These are phyloP conservation scores for Cupressus sempervirens DNA, from an alignment of 75 land plant genomes.

Conservation along the genomic window DNA sequence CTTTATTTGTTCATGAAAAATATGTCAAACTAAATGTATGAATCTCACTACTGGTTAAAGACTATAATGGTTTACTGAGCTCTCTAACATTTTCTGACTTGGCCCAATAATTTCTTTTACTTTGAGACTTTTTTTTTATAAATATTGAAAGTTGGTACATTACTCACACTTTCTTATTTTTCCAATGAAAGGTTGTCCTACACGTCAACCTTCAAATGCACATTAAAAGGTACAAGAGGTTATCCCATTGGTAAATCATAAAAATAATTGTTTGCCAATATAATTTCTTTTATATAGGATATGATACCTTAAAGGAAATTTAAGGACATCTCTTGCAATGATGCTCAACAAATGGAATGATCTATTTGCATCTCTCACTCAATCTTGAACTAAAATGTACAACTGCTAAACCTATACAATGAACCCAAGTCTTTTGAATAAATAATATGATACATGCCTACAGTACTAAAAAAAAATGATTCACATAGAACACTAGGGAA, in stretches of 20 bases:
- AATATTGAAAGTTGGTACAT: slow-evolving; percentile 69
- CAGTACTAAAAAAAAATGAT: neutral
- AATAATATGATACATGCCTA: neutral
- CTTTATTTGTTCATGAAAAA: slow-evolving; percentile 9
- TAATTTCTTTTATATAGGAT: neutral
- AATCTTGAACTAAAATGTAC: slow-evolving; percentile 53
- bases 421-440: neutral
- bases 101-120: slow-evolving; percentile 63
- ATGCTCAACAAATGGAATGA: slow-evolving; percentile 40
- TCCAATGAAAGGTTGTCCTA: slow-evolving; percentile 44
- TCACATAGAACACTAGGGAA: neutral
- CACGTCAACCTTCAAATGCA: slow-evolving; percentile 48
- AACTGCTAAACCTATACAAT: slow-evolving; percentile 58
- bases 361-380: slow-evolving; percentile 35
- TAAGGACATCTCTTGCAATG: slow-evolving; percentile 59
- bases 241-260: neutral
- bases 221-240: neutral
- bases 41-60: slow-evolving; percentile 9
- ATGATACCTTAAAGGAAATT: slow-evolving; percentile 68
- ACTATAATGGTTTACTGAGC: slow-evolving; percentile 38
- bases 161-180: slow-evolving; percentile 61
- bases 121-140: slow-evolving; percentile 75
- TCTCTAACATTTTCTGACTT: slow-evolving; percentile 48
- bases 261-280: neutral
- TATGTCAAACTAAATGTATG: slow-evolving; percentile 5